phyloP scores from a whole-genome alignment of 805 yeast species.

The Candida nemodendra region DNA sequence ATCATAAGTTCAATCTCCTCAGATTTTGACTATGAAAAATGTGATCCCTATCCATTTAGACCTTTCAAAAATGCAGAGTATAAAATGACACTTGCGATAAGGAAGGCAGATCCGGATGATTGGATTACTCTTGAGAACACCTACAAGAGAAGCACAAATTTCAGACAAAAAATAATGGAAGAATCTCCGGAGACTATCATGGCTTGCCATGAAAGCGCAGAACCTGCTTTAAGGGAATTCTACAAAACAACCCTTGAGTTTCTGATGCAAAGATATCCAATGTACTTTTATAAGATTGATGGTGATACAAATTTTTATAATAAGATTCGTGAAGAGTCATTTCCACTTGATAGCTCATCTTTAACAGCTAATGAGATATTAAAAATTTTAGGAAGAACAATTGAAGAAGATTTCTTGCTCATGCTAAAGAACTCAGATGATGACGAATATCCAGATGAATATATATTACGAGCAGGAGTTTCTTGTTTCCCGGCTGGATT shows the following conservation, averaged over 20 bases:
- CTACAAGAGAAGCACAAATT: constrained; percentile 44
- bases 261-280: constrained; percentile 51
- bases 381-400: constrained; percentile 24
- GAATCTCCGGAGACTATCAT: constrained; percentile 34
- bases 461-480: constrained; percentile 53
- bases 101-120: constrained; percentile 46
- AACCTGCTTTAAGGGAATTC: constrained; percentile 45
- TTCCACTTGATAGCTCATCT: constrained; percentile 32
- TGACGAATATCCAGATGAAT: constrained; percentile 47
- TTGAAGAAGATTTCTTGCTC: constrained; percentile 66
- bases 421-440: constrained; percentile 42
- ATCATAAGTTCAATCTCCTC: constrained; percentile 32
- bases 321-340: constrained; percentile 38
- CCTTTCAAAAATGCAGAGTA: constrained; percentile 53
- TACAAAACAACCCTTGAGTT: constrained; percentile 39
- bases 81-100: constrained; percentile 62
- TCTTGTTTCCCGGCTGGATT: constrained; percentile 74
- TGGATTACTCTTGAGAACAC: constrained; percentile 64
- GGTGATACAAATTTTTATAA: constrained; percentile 33
- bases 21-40: constrained; percentile 43
- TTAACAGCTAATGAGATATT: constrained; percentile 16
- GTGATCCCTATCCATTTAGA: constrained; percentile 41
- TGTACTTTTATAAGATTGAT: constrained; percentile 38
- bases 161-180: constrained; percentile 36
- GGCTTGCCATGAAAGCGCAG: constrained; percentile 33